These are phyloP conservation scores for Phytophthora citricola DNA, from an alignment of 352 stramenopile genomes.

Conservation along the genomic window DNA sequence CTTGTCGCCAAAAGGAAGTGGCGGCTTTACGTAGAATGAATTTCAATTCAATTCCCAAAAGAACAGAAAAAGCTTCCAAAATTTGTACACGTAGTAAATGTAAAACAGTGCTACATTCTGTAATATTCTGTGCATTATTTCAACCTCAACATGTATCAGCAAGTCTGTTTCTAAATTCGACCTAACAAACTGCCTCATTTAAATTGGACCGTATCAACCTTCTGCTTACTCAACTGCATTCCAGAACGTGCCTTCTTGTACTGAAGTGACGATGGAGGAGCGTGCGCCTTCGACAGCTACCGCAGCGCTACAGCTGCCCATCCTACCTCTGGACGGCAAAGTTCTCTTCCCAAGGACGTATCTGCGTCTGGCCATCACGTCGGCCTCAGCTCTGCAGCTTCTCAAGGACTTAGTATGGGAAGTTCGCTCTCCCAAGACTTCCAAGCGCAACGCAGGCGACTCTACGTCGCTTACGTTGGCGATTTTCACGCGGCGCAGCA, in stretches of 20 bases:
- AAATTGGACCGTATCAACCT: conserved; percentile 5
- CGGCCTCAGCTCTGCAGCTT: conserved; percentile 66
- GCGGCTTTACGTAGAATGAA: conserved; percentile 10
- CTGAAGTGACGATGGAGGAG: conserved; percentile 23
- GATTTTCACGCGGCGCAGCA: conserved; percentile 67
- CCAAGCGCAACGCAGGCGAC: conserved; percentile 28
- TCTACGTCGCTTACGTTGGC: conserved; percentile 58
- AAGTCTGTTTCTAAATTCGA: background rate
- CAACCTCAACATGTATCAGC: conserved; percentile 5
- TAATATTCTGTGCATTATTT: conserved; percentile 1
- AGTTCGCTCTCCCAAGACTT: conserved; percentile 59
- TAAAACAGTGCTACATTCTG: background rate
- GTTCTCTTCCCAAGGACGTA: conserved; percentile 84
- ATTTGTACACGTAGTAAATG: background rate
- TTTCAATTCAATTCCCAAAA: conserved; percentile 13
- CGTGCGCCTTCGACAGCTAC: conserved; percentile 23
- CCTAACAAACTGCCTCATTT: conserved; percentile 7
- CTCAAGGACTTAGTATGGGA: conserved; percentile 85
- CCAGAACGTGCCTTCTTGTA: conserved; percentile 21
- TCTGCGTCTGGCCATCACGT: conserved; percentile 73
- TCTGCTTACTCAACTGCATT: conserved; percentile 35
- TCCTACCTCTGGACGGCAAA: conserved; percentile 72
- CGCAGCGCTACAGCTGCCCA: conserved; percentile 53
- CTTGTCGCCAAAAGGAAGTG: conserved; percentile 25
- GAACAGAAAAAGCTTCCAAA: background rate